Percentiles rank a stretch among this genome's conserved stretches.
phyloP scores from a whole-genome alignment of 1,139 yeast species.

The Pichia sp. region DNA sequence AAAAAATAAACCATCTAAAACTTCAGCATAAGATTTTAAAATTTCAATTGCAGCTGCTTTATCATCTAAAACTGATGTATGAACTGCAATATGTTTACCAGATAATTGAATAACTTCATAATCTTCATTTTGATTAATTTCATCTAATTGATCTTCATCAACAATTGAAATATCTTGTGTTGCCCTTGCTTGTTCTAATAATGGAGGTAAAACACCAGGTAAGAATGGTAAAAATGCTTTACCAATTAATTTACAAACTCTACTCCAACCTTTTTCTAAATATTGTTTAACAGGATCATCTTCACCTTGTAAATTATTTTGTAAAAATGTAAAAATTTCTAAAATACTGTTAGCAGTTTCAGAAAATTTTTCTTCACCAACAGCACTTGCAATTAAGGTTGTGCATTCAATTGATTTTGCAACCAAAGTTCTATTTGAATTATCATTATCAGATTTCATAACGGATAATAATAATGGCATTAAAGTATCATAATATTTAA shows the following conservation, averaged over 20 bases:
- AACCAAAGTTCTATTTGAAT: conserved; percentile 70
- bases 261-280: conserved; percentile 93
- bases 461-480: conserved; percentile 87
- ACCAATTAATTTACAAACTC: conserved; percentile 82
- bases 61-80: conserved; percentile 86
- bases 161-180: conserved; percentile 83
- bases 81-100: conserved; percentile 92
- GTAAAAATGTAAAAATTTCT: conserved; percentile 66
- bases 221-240: conserved; percentile 81
- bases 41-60: conserved; percentile 89
- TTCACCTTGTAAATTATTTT: conserved; percentile 43
- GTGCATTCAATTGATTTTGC: conserved; percentile 96
- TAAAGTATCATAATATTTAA: conserved; percentile 87
- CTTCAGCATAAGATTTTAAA: conserved; percentile 79
- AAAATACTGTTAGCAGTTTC: conserved; percentile 73
- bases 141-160: conserved; percentile 85
- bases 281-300: conserved; percentile 88
- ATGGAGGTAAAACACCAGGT: conserved; percentile 84
- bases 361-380: conserved; percentile 82
- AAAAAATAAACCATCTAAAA: conserved; percentile 73
- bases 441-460: conserved; percentile 70
- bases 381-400: conserved; percentile 92
- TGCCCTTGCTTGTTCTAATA: conserved; percentile 77
- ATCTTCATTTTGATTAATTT: conserved; percentile 76
- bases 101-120: conserved; percentile 92